Percentiles rank a stretch among this genome's conserved stretches.
These are phyloP conservation scores for Amylostereum chailletii DNA, from an alignment of 1,284 basidiomycete species.

Conservation along the genomic window DNA sequence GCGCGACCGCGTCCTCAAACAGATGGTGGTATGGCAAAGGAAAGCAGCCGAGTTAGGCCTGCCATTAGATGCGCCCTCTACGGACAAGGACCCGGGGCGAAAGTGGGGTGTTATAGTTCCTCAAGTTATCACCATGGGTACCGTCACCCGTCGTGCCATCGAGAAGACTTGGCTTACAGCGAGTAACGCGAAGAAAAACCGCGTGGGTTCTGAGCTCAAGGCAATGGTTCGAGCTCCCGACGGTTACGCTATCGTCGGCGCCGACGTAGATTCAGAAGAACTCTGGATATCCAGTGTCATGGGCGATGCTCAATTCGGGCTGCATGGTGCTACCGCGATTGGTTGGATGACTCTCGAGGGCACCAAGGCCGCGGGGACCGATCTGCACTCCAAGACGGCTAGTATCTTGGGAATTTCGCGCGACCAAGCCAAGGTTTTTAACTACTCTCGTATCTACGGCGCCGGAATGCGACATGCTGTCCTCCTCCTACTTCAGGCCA, in stretches of 20 bases:
- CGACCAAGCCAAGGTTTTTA: slow-evolving; percentile 98
- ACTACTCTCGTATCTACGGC: slow-evolving; percentile 98
- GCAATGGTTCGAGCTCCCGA: slow-evolving; percentile 93
- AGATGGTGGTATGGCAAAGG: slow-evolving; percentile 88
- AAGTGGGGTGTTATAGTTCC: slow-evolving; percentile 91
- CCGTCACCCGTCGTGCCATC: slow-evolving; percentile 93
- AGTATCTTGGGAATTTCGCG: slow-evolving; percentile 89
- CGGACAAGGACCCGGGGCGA: slow-evolving; percentile 23
- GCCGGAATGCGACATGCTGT: slow-evolving; percentile 95
- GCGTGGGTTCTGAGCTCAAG: slow-evolving; percentile 96
- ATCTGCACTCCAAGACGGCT: slow-evolving; percentile 96
- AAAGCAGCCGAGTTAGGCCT: slow-evolving; percentile 40
- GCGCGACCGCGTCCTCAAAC: slow-evolving; percentile 85
- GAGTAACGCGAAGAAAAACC: slow-evolving; percentile 95
- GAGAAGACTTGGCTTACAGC: slow-evolving; percentile 99
- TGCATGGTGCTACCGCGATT: slow-evolving; percentile 94
- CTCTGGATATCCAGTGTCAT: slow-evolving; percentile 99
- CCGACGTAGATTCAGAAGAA: slow-evolving; percentile 98
- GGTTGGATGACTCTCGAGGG: slow-evolving; percentile 99
- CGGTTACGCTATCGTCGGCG: slow-evolving; percentile 93
- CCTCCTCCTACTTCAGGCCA: slow-evolving; percentile 83
- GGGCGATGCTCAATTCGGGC: slow-evolving; percentile 97
- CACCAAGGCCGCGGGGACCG: slow-evolving; percentile 93
- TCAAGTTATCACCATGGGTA: slow-evolving; percentile 97
- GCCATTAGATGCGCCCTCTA: slow-evolving; percentile 13